Base-by-base conservation (phyloP, 2,329 filamentous ascomycete genomes). In the Pseudopithomyces chartarum region DNA sequence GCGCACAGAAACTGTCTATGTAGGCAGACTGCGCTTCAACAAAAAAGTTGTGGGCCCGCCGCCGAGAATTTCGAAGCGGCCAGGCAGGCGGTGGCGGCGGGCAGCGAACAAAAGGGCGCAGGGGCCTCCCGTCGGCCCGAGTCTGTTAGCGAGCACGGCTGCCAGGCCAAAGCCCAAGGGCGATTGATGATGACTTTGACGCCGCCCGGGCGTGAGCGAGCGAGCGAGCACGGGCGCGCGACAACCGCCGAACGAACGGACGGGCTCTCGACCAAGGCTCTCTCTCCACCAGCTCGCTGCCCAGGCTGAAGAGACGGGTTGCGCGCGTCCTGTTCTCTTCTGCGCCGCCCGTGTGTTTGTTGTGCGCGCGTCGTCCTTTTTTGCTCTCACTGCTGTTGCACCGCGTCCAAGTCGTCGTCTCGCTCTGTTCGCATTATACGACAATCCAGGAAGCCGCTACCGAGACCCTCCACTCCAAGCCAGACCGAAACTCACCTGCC, bases 171-270 rank as follows among this genome's bases (percentile, higher is more conserved):
- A 5, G 56, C 62, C 61, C 57, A 57, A n/a, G n/a, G n/a, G 58
- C 64, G 62, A 66, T 67, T 57, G 65, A 62, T 65, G 68, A 68
- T 66, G 67, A 64, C 67, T 70, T 68, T 62, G 62, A 10, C 55
- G 45, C 23, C 23, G 19, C n/a, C n/a, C n/a, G n/a, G n/a, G n/a
- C n/a, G n/a, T n/a, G n/a, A n/a, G n/a, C n/a, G n/a, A n/a, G n/a
- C 22, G 15, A 40, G 38, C 46, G 52, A 65, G 62, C 57, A 47
- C 54, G 61, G 63, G 65, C 59, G 65, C 59, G 66, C 65, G 58
- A 65, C 52, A 67, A 61, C 66, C 63, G 67, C 67, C 59, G 58
- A n/a, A n/a, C n/a, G n/a, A n/a, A 53, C 46, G 58, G 26, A 53
- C 46, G 58, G 54, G 50, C 55, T 62, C 55, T 62, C 54, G 55